phyloP scores from a whole-genome alignment of 352 stramenopile species.

The Globisporangium orthogonon region DNA sequence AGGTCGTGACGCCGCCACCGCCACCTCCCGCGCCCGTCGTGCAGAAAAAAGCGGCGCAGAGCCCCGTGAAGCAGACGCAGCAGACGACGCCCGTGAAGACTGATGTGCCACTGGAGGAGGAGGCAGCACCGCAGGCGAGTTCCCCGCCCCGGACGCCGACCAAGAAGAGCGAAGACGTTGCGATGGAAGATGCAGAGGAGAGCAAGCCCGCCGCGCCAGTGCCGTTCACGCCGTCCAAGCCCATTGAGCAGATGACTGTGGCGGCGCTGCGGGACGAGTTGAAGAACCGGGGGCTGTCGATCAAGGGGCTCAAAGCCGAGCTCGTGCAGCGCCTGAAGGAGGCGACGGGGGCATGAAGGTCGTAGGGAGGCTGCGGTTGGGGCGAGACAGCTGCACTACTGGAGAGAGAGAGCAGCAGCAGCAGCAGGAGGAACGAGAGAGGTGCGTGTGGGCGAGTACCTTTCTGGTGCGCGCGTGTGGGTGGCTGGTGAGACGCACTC shows the following conservation, averaged over 20 bases:
- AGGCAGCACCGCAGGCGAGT: too few relatives aligned
- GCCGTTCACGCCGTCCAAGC: constrained; percentile 60
- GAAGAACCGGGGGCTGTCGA: constrained; percentile 68
- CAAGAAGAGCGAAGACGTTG: constrained; percentile 21
- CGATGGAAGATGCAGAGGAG: constrained; percentile 42
- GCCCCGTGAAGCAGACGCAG: background rate
- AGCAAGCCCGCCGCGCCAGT: constrained; percentile 12
- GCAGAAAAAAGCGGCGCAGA: background rate
- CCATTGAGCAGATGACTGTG: constrained; percentile 76
- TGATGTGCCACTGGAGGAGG: background rate
- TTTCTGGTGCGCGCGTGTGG: background rate
- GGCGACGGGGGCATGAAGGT: constrained; percentile 19
- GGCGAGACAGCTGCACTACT: too few relatives aligned
- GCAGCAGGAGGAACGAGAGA: background rate
- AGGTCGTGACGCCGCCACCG: constrained; percentile 21
- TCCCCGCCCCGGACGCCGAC: constrained; percentile 3
- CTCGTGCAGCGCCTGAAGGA: constrained; percentile 77
- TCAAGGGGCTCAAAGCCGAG: constrained; percentile 81
- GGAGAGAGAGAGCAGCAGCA: too few relatives aligned
- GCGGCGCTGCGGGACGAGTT: constrained; percentile 58
- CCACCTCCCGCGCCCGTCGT: constrained; percentile 12
- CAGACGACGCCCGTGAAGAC: background rate
- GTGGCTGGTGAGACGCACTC: too few relatives aligned
- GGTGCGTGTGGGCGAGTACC: background rate
- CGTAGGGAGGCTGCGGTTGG: background rate